Base-by-base conservation (phyloP, 2,329 filamentous ascomycete species). In the Neocucurbitaria cava region DNA sequence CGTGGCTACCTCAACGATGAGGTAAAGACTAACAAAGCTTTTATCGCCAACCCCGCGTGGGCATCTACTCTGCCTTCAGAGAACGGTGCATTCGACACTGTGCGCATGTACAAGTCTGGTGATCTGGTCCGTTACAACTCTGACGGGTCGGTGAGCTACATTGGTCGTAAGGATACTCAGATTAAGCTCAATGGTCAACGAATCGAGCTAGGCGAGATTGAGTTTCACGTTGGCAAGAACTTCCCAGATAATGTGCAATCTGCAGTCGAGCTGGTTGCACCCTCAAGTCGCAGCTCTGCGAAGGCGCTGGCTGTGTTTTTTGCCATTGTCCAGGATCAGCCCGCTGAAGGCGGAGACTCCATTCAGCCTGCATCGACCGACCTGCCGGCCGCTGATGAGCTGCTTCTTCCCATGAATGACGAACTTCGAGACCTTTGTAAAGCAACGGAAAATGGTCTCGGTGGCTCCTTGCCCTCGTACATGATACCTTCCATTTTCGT, bases 401-500 rank as follows among this genome's bases (percentile, higher is more conserved):
- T 73, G 15, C 64, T 74, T 6, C 56, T 71, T 8, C 61, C 69
- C 3, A 66, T 74, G 61, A 58, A 54, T 20, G 64, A 71, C 21
- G 46, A 61, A 10, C 44, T 66, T 11, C 63, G 65, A 17, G 56
- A 64, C 7, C 60, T 71, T 39, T 73, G 69, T 56, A 72, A 73
- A 45, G 46, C 61, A 5, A 57, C 71, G 13, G 70, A 73, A 51
- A 72, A 73, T 48, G 54, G 61, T 2, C 61, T 75, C 10, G 62
- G 60, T 9, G 64, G 67, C 9, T 58, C 65, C 3, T 51, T 76
- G 8, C 73, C 73, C 0, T 56, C 66, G 0, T 75, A 74, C 49
- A 75, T 75, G 72, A 70, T 74, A 18, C 73, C 73, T 1, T 60
- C 66, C 0, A 66, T 71, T 18, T 76, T 70, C 50, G 49, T 75